These are phyloP conservation scores for Pascua sp. DNA, from an alignment of 1,284 basidiomycete genomes.

Conservation along the genomic window DNA sequence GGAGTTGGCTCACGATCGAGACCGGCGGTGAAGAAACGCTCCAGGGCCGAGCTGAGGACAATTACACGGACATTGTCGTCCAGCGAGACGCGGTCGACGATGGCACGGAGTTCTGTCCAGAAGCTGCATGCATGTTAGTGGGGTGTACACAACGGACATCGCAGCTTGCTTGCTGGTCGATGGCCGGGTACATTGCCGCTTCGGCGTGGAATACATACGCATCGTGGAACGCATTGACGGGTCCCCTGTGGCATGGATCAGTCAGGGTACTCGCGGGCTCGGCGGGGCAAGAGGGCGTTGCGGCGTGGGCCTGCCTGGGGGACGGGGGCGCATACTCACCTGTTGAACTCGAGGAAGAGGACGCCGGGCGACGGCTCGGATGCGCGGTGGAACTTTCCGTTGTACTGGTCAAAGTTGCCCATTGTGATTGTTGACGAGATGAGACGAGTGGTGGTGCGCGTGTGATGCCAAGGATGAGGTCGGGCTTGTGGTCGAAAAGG, in stretches of 20 bases:
- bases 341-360: conserved; percentile 45
- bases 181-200: conserved; percentile 6
- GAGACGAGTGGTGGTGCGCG: neutral
- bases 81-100: conserved; percentile 59
- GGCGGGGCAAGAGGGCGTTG: neutral
- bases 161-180: neutral
- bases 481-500: no score
- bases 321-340: conserved; percentile 27
- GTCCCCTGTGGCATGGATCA: conserved; percentile 52
- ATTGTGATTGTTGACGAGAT: neutral
- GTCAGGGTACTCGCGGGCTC: neutral
- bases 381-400: conserved; percentile 34
- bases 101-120: conserved; percentile 65
- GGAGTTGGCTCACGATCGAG: conserved; percentile 64
- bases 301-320: neutral
- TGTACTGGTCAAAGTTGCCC: conserved; percentile 19
- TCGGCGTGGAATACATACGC: conserved; percentile 49
- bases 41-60: conserved; percentile 65
- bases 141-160: neutral
- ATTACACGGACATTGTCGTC: conserved; percentile 64
- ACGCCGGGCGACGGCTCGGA: conserved; percentile 37
- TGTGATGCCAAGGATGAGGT: neutral
- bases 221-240: conserved; percentile 71
- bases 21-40: conserved; percentile 75
- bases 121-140: conserved; percentile 53